Base-by-base conservation (phyloP, 306 rosid species). In the Prunus campanulata region DNA sequence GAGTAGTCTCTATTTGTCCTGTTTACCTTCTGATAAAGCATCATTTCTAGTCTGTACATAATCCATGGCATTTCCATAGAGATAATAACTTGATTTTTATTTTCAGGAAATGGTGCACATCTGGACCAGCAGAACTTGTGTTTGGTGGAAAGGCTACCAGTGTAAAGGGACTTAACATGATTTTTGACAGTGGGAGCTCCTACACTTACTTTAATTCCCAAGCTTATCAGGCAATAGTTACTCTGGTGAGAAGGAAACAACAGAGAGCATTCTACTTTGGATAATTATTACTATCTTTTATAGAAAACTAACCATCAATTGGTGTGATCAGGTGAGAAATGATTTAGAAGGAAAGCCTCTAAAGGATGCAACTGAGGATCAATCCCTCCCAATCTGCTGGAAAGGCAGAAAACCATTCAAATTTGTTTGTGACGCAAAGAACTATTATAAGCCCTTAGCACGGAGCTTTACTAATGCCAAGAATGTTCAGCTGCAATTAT, bases 151-250 rank as follows among this genome's bases (percentile, higher is more conserved):
- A 78, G 64, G 65, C 90, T 51, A 81, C 91, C n/a, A 71, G 87
- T 6, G 49, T 85, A 8, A 87, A 83, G 78, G 91, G 86, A 61
- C 84, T 90, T 52, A 32, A 73, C 19, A 48, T 89, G 22, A 72
- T 85, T 46, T 94, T 94, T 83, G 97, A 92, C 71, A 94, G 97
- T 77, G 96, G 98, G 6, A 87, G 93, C 87, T 83, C 98, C 15
- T 94, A 90, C 80, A 83, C 95, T 18, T 92, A 94, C 84, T 82
- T 94, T 79, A 90, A 78, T 78, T 25, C 89, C 62, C 71, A 72
- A 77, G 83, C 86, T 77, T 87, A 90, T 54, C 51, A 65, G 35
- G 76, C 81, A 15, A 15, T 84, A 65, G 47, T 86, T 66, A 59
- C 81, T 67, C 71, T 82, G 91, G 97, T 94, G 78, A 90, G 90